These are phyloP conservation scores for Leccinum subrobustum DNA, from an alignment of 1,284 basidiomycete genomes.

Conservation along the genomic window DNA sequence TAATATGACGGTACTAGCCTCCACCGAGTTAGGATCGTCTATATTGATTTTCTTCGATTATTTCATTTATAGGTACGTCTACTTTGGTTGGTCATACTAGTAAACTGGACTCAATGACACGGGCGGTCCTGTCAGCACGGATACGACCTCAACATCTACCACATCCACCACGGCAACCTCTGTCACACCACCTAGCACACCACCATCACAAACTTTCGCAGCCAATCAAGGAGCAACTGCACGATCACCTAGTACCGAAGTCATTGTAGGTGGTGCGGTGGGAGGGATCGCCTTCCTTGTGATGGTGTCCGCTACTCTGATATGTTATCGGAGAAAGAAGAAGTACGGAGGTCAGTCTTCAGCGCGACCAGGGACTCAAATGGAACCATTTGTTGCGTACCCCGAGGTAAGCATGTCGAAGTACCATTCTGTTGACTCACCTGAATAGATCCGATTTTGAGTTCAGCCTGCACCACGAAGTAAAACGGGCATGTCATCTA, in stretches of 20 bases:
- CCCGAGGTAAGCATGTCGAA: background rate
- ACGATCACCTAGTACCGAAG: background rate
- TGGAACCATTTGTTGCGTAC: background rate
- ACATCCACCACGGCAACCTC: background rate
- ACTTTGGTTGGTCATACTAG: background rate
- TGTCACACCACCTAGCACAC: background rate
- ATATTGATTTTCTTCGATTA: constrained; percentile 20
- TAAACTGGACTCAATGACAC: background rate
- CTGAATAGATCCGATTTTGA: background rate
- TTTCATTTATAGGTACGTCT: constrained; percentile 15
- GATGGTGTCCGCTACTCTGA: background rate
- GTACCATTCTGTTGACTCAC: background rate
- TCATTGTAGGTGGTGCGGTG: constrained; percentile 11
- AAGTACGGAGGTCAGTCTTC: background rate
- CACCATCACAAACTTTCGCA: background rate
- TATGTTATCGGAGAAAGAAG: constrained; percentile 2
- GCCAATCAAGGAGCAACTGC: background rate
- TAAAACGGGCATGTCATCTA: background rate
- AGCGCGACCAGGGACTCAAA: no score
- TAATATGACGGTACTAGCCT: constrained; percentile 8
- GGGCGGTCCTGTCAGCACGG: background rate
- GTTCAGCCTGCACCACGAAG: background rate
- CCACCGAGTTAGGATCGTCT: background rate
- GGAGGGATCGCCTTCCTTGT: background rate
- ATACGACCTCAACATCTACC: background rate